Conservation (phyloP, 2,329 filamentous ascomycete genomes). For the Fusarium veterinarium region DNA sequence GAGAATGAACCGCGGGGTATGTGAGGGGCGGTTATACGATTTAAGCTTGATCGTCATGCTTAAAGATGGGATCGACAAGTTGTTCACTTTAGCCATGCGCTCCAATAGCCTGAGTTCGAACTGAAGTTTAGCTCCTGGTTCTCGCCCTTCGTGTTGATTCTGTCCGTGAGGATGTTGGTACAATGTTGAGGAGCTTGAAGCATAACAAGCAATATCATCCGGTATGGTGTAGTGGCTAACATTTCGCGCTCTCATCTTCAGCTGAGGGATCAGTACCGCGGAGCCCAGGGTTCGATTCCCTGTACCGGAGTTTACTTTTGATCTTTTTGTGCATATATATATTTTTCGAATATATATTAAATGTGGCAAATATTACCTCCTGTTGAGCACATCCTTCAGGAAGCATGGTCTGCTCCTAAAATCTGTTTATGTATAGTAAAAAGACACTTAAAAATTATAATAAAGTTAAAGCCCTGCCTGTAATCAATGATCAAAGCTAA, state of each 20-base stretch:
- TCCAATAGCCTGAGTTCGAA: background rate
- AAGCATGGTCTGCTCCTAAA: too few relatives aligned
- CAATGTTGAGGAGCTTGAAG: fast-evolving
- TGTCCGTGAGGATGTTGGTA: fast-evolving
- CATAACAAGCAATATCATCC: slow-evolving; percentile 15
- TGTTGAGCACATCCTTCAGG: too few relatives aligned
- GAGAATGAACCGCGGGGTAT: background rate
- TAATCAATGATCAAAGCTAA: background rate
- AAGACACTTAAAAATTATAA: too few relatives aligned
- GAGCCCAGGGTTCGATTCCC: slow-evolving; percentile 46
- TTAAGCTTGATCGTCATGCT: background rate
- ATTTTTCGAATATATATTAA: too few relatives aligned
- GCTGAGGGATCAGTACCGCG: slow-evolving; percentile 30
- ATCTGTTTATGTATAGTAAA: background rate
- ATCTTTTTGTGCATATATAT: background rate
- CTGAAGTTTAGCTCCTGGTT: background rate
- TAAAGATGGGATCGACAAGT: background rate
- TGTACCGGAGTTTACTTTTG: slow-evolving; percentile 37
- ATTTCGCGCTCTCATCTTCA: slow-evolving; percentile 46
- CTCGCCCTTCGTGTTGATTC: fast-evolving
- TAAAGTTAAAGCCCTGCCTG: fast-evolving
- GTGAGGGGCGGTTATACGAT: background rate
- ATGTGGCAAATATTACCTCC: too few relatives aligned
- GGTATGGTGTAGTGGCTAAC: slow-evolving; percentile 52
- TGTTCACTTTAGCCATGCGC: background rate